These are phyloP conservation scores for Neurospora cerealis DNA, from an alignment of 495 filamentous ascomycete species.

Conservation along the genomic window DNA sequence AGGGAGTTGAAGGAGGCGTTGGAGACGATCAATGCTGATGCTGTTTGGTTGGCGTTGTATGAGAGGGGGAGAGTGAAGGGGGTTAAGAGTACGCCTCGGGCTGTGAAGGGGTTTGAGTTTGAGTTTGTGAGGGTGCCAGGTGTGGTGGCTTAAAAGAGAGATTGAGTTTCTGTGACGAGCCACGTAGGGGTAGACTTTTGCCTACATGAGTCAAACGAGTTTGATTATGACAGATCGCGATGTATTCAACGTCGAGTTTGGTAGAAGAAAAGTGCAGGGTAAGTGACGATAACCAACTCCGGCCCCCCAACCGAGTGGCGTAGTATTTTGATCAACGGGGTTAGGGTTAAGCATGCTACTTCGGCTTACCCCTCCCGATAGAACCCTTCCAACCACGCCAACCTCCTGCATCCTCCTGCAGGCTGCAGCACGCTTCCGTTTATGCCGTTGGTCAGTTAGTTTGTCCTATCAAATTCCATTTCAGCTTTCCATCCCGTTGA, in stretches of 20 bases:
- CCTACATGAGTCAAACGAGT: neutral
- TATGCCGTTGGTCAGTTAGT: neutral
- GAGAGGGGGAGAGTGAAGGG: constrained; percentile 26
- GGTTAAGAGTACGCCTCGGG: constrained; percentile 21
- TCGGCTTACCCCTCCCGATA: neutral
- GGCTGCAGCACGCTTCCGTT: neutral
- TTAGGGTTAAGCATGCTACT: neutral
- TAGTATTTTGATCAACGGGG: neutral
- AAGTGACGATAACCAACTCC: neutral
- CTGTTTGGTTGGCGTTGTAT: constrained; percentile 57
- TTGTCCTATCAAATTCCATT: neutral
- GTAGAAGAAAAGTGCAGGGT: neutral
- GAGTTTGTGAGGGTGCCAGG: constrained; percentile 19
- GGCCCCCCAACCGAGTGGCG: neutral
- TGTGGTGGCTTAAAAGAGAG: neutral
- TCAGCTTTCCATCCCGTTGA: neutral
- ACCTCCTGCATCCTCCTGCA: neutral
- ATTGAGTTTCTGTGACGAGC: neutral
- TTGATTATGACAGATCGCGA: neutral
- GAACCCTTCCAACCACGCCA: neutral
- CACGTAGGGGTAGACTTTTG: neutral
- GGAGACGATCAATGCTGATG: constrained; percentile 54
- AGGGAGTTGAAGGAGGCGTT: constrained; percentile 43
- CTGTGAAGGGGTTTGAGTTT: constrained; percentile 31
- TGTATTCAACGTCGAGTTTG: neutral